Evolutionary conservation across 2,329 filamentous ascomycete species (phyloP), one percentile per base, ranked within the genome.

Genomic region (Harringtonia aguacate): DNA sequence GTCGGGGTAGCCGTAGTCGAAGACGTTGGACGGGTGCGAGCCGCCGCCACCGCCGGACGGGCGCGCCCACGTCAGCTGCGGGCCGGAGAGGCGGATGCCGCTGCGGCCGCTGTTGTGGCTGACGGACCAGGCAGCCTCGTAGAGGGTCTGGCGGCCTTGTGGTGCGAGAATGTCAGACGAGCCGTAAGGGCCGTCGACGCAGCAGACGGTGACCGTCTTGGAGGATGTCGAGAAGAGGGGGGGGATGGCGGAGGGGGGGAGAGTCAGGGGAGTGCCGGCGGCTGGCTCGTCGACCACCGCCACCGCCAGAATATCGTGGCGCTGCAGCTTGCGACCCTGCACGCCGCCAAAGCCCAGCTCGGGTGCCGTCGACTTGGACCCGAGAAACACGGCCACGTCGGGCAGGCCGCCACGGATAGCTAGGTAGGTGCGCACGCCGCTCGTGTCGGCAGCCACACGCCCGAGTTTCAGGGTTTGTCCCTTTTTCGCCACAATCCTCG

Each of bases 1-100:
- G 6, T 64, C 55, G 1, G 64, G 61, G 46, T 65, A 66, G 1
- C 59, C 60, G 24, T 57, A 60, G 21, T 65, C 63, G 24, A 63
- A 57, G 18, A 66, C 59, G 24, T 68, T 68, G n/a, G 61, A 65
- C 0, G 65, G 64, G 39, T 68, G 65, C 8, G 63, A 50, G 0
- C 62, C 63, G 3, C 58, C 65, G 29, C 60, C 57, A 2, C 62
- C 63, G 3, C 65, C 64, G 2, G 57, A 58, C 6, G 49, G 41
- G 13, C 63, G 56, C 3, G 61, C 57, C 64, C 64, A 68, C 36
- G 62, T 47, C 1, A 60, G 61, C 17, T 52, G 53, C 1, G 64
- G 62, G 0, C 65, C 65, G 0, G 54, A 55, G 3, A 68, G 57
- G 2, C 64, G 58, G 5, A 68, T 56, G 1, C 65, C 65, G 3